A percentile compares a stretch with the other conserved stretches of the same genome.
Conservation (phyloP, 768 basidiomycete genomes). For the Rhodocollybia butyracea region DNA sequence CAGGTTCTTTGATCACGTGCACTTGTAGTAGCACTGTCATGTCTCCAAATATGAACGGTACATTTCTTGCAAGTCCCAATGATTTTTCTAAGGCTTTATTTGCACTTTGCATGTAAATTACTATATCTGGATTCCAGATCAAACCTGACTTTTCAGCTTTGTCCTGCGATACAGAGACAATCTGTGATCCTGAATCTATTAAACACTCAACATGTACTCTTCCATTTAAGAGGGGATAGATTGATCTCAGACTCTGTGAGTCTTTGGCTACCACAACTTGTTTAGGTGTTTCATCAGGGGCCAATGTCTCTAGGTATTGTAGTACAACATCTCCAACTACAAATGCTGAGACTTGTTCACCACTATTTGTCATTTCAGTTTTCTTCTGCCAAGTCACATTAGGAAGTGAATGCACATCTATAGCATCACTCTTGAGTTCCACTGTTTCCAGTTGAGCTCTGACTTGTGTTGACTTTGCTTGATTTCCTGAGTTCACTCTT, state of each 20-base stretch:
- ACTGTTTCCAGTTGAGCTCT: neutral
- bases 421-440: neutral
- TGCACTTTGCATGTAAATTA: constrained; percentile 20
- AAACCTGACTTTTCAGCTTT: constrained; percentile 15
- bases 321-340: constrained; percentile 1
- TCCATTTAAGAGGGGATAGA: constrained; percentile 18
- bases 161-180: constrained; percentile 21
- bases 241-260: constrained; percentile 16
- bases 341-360: neutral
- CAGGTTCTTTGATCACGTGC: constrained; percentile 20
- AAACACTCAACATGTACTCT: constrained; percentile 17
- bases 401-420: neutral
- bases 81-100: constrained; percentile 18
- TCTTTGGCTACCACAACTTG: constrained; percentile 18
- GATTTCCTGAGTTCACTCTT: too few species aligned
- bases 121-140: constrained; percentile 16
- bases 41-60: constrained; percentile 19
- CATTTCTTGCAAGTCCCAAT: constrained; percentile 21
- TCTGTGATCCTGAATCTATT: constrained; percentile 21
- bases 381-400: neutral
- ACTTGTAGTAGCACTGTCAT: constrained; percentile 24
- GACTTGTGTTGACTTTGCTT: neutral
- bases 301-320: constrained; percentile 1
- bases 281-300: neutral
- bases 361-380: neutral